Percentiles rank a stretch among this genome's conserved stretches.
Evolutionary conservation across 2,329 filamentous ascomycete genomes (phyloP).

Genomic region (Aspergillus sp.): DNA sequence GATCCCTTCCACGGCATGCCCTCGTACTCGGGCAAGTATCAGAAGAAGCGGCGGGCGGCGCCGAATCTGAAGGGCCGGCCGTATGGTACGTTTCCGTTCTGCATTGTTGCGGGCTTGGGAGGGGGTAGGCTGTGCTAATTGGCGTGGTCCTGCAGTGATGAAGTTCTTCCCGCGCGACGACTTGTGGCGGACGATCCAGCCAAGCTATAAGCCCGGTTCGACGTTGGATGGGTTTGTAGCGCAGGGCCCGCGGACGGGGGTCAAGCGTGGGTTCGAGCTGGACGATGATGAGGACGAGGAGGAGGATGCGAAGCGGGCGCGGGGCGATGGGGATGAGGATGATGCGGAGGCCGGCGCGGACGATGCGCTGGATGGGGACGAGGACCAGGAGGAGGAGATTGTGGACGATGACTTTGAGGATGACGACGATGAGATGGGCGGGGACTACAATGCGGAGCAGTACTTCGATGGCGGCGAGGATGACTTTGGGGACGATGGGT

Average conservation of each 20-base stretch:
- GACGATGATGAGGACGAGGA: conserved; percentile 44
- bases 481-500: conserved; percentile 54
- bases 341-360: conserved; percentile 32
- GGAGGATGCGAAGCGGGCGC: conserved; percentile 29
- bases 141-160: conserved; percentile 40
- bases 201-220: conserved; percentile 37
- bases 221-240: conserved; percentile 28
- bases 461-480: conserved; percentile 62
- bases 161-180: conserved; percentile 57
- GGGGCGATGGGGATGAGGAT: conserved; percentile 26
- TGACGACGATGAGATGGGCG: conserved; percentile 57
- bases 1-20: conserved; percentile 63
- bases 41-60: conserved; percentile 54
- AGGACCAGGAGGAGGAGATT: conserved; percentile 50
- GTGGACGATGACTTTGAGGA: conserved; percentile 60
- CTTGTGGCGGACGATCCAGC: conserved; percentile 54
- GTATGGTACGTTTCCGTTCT: conserved; percentile 53
- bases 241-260: conserved; percentile 13
- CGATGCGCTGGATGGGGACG: conserved; percentile 40
- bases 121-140: background rate
- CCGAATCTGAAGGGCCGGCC: conserved; percentile 54
- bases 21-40: conserved; percentile 58
- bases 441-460: conserved; percentile 63
- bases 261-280: conserved; percentile 43
- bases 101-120: background rate